Evolutionary conservation across 108 stramenopile genomes (phyloP).

Genomic region (Aurantiochytrium sp.): DNA sequence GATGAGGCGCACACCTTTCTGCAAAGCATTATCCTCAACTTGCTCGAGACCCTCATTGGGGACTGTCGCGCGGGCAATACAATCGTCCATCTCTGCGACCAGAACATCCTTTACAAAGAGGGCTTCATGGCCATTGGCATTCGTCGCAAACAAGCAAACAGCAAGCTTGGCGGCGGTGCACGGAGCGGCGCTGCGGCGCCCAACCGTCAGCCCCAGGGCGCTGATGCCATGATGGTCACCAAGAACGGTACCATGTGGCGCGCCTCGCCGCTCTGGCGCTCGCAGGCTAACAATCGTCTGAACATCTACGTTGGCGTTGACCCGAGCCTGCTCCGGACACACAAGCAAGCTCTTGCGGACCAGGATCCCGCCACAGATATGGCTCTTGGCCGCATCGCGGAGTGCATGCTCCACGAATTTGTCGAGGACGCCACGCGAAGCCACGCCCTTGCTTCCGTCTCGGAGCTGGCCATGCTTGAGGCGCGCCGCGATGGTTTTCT

Average conservation of each 20-base stretch:
- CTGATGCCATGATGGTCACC: background rate
- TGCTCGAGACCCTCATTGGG: background rate
- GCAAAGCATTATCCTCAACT: background rate
- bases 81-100: background rate
- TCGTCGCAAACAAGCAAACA: background rate
- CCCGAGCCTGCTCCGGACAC: background rate
- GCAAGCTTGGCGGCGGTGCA: background rate
- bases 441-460: background rate
- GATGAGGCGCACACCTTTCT: background rate
- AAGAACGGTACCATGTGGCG: background rate
- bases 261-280: conserved; percentile 1
- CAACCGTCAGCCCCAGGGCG: background rate
- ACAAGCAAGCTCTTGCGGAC: background rate
- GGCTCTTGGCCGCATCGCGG: background rate
- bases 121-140: background rate
- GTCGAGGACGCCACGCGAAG: background rate
- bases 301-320: conserved; percentile 7
- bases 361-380: background rate
- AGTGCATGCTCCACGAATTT: conserved; percentile 11
- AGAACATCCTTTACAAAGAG: background rate
- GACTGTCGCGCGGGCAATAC: conserved; percentile 10
- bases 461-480: background rate
- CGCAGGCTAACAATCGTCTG: background rate
- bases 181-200: background rate
- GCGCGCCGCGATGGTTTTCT: background rate